These are phyloP conservation scores for Globisporangium polare DNA, from an alignment of 352 stramenopile genomes.

Conservation along the genomic window DNA sequence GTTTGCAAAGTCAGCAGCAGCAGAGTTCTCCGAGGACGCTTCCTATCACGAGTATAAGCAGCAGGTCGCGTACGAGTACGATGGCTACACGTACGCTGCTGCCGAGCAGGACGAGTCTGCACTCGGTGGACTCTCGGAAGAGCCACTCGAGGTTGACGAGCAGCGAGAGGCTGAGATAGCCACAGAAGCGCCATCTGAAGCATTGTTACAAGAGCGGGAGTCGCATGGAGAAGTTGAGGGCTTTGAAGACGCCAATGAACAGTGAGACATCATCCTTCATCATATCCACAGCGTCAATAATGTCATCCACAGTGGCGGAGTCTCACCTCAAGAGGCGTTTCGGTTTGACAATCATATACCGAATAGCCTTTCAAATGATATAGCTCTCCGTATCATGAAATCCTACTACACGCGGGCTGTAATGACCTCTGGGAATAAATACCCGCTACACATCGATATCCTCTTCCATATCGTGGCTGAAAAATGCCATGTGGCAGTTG, in stretches of 20 bases:
- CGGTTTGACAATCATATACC: neutral
- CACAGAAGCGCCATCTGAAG: neutral
- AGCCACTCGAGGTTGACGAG: neutral
- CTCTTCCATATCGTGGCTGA: neutral
- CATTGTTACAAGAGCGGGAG: neutral
- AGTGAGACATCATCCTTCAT: constrained; percentile 1
- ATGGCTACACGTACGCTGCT: neutral
- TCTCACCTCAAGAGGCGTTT: neutral
- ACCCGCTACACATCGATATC: neutral
- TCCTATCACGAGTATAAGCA: no score
- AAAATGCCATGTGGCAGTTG: constrained; percentile 9
- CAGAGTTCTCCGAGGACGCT: no score
- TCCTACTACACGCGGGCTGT: neutral
- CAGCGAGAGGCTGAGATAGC: neutral
- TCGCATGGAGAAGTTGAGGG: constrained; percentile 1
- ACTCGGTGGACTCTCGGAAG: neutral
- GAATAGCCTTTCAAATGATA: no score
- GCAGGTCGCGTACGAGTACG: neutral
- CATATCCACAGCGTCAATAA: neutral
- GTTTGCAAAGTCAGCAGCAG: neutral
- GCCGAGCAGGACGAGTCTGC: neutral
- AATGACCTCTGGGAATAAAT: neutral
- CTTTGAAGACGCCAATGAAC: constrained; percentile 6
- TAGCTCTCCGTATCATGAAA: no score
- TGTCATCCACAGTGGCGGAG: neutral